Conservation (phyloP, 2,329 filamentous ascomycete genomes). For the Acephala macrosclerotiorum region DNA sequence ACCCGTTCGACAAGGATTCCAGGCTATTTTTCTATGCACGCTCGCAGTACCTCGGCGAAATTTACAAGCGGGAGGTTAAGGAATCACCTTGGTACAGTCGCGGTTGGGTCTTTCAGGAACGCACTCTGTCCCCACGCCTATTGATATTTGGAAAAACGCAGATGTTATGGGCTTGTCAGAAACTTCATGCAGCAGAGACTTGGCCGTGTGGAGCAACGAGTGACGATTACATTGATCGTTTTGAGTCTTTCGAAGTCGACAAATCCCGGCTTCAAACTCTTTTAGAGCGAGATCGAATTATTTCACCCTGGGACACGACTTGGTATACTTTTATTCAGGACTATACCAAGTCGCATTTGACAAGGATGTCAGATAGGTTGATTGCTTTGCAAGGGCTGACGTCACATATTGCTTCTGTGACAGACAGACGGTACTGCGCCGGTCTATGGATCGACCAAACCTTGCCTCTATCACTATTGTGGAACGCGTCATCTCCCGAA, state of each 20-base stretch:
- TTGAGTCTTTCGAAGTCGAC: constrained; percentile 11
- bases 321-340: neutral
- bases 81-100: constrained; percentile 7
- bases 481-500: too few species aligned
- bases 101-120: constrained; percentile 13
- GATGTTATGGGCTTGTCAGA: constrained; percentile 14
- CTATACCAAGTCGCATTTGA: constrained; percentile 2
- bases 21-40: neutral
- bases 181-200: constrained; percentile 1
- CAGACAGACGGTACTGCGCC: neutral
- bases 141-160: constrained; percentile 13
- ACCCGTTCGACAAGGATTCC: neutral
- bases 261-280: constrained; percentile 2
- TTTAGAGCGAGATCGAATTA: neutral
- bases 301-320: neutral
- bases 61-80: constrained; percentile 8
- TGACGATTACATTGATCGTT: constrained; percentile 7
- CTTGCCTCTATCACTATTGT: neutral
- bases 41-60: neutral
- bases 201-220: constrained; percentile 12
- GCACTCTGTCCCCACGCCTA: constrained; percentile 5
- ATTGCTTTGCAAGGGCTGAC: constrained; percentile 11
- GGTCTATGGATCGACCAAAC: neutral
- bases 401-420: constrained; percentile 4
- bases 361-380: constrained; percentile 3